phyloP scores from a whole-genome alignment of 331 rosid genomes.

The Acacia concinna region DNA sequence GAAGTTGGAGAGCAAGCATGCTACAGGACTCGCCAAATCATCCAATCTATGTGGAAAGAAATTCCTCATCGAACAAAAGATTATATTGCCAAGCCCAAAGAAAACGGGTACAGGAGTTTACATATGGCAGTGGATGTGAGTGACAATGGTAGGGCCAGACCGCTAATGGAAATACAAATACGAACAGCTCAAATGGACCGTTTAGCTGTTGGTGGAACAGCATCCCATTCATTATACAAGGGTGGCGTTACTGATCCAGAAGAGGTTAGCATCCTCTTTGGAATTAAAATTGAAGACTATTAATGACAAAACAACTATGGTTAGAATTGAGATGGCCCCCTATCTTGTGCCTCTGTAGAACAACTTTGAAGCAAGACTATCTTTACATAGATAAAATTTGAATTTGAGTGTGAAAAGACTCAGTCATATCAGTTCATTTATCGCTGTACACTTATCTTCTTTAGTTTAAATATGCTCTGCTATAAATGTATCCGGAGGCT shows the following conservation, averaged over 20 bases:
- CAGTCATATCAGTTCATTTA: constrained; percentile 6
- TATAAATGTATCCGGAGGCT: neutral
- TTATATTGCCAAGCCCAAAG: constrained; percentile 79
- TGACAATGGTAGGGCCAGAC: constrained; percentile 55
- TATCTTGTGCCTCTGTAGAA: neutral
- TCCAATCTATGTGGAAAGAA: constrained; percentile 78
- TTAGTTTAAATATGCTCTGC: neutral
- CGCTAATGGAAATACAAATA: constrained; percentile 85
- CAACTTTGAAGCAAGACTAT: neutral
- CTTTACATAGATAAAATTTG: constrained; percentile 2
- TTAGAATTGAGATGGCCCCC: neutral
- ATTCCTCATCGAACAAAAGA: constrained; percentile 78
- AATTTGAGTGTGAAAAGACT: neutral
- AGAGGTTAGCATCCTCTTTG: constrained; percentile 55
- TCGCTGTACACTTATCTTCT: neutral
- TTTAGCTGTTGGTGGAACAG: constrained; percentile 75
- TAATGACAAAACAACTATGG: neutral
- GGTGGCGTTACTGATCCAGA: constrained; percentile 88
- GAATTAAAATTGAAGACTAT: constrained; percentile 8
- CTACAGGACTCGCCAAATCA: constrained; percentile 58
- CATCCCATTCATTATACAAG: constrained; percentile 92
- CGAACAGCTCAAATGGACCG: constrained; percentile 81
- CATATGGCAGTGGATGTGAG: constrained; percentile 94
- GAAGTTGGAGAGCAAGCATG: constrained; percentile 78
- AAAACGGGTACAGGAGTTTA: constrained; percentile 81